Base-by-base conservation (phyloP, 2,329 filamentous ascomycete genomes). In the Diaporthe capsici region DNA sequence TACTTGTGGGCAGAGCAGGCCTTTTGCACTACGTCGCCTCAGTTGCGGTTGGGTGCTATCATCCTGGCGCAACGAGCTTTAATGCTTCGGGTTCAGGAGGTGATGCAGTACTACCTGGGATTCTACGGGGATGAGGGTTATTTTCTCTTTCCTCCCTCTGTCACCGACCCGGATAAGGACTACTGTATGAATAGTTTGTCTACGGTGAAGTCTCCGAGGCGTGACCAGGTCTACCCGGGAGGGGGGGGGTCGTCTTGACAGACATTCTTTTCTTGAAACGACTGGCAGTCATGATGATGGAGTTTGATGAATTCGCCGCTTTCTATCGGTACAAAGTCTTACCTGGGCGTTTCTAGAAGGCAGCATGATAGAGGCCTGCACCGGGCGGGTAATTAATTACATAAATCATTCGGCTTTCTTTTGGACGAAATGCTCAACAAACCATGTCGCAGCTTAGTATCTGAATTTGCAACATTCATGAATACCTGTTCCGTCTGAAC, bases 361-460 rank as follows among this genome's bases (percentile, higher is more conserved):
- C 20, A 2, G 7, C n/a, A n/a, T n/a, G 17, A 49, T 49, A 9
- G 4, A 9, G 47, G 17, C 17, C 20, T 22, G 17, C 6, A 20
- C 47, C 22, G 42, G 22, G 17, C 13, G 1, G 22, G 20, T 25
- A 13, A 51, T 51, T 51, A 25, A 7, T n/a, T n/a, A 51, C 22
- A 51, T 4, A 51, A 51, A 3, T 25, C 49, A 13, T 51, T 25
- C 12, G 22, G 13, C 22, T 51, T 25, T 10, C 1, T 5, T 51
- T 25, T 12, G 22, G 13, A 2, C 9, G 3, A 12, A 1, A 13
- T 7, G 3, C 25, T 51, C 22, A 5, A 51, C 49, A 25, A 6
- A 1, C 1, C 49, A 51, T 13, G 22, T 25, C 4, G 9, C 0
- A 13, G 22, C 1, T 12, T 13, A 10, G 6, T 0, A 13, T 1